Conservation (phyloP, 805 yeast genomes). For the Teunomyces cretensis region DNA sequence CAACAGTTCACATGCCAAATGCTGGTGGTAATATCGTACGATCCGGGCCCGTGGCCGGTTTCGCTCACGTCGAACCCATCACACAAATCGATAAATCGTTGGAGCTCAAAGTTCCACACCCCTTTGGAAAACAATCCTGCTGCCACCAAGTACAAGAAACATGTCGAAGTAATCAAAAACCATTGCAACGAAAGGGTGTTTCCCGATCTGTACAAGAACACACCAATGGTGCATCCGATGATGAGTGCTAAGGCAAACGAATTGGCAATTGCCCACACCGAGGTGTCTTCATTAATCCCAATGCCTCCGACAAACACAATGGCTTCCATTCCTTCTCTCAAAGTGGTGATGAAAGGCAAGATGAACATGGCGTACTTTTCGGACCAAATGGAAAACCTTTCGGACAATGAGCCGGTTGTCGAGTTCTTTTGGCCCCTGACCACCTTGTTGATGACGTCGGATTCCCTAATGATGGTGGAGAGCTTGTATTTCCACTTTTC, state of each 20-base stretch:
- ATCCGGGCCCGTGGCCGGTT: slow-evolving; percentile 90
- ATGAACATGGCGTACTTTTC: slow-evolving; percentile 71
- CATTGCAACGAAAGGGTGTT: slow-evolving; percentile 72
- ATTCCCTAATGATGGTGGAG: slow-evolving; percentile 23
- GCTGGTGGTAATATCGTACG: slow-evolving; percentile 74
- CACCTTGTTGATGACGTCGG: slow-evolving; percentile 21
- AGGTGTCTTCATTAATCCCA: slow-evolving; percentile 41
- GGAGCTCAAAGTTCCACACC: slow-evolving; percentile 86
- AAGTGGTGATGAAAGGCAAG: slow-evolving; percentile 79
- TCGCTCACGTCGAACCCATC: slow-evolving; percentile 84
- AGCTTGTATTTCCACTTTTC: slow-evolving; percentile 44
- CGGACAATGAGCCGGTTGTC: slow-evolving; percentile 4
- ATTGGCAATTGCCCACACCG: slow-evolving; percentile 48
- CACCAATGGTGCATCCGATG: slow-evolving; percentile 64
- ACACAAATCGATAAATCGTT: slow-evolving; percentile 69
- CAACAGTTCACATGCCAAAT: slow-evolving; percentile 97
- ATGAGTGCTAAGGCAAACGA: slow-evolving; percentile 60
- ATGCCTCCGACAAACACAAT: slow-evolving; percentile 91
- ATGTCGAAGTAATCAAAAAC: slow-evolving; percentile 72
- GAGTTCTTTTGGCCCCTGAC: slow-evolving; percentile 6
- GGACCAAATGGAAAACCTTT: slow-evolving; percentile 20
- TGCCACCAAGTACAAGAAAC: slow-evolving; percentile 79
- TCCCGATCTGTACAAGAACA: slow-evolving; percentile 72
- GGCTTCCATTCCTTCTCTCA: slow-evolving; percentile 90
- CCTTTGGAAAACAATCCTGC: slow-evolving; percentile 87